Percentiles rank a stretch among this genome's conserved stretches.
Evolutionary conservation across 2,329 filamentous ascomycete genomes (phyloP).

Genomic region (Xylaria sp.): DNA sequence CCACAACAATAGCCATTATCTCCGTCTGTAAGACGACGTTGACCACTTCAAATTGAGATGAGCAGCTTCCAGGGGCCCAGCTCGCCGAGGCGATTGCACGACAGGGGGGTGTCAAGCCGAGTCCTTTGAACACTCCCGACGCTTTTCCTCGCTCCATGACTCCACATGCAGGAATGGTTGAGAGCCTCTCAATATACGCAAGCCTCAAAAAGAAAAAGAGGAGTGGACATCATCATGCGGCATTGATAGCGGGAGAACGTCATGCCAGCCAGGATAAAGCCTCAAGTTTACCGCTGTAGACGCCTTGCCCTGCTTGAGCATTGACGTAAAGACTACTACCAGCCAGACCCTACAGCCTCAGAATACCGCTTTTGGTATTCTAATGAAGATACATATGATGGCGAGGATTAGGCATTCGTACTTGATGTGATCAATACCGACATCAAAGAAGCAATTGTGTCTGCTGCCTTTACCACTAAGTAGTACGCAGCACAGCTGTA

Average conservation of each 20-base stretch:
- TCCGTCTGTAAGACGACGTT: conserved; percentile 48
- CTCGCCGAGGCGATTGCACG: conserved; percentile 44
- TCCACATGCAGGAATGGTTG: conserved; percentile 44
- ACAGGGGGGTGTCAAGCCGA: conserved; percentile 42
- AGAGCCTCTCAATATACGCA: conserved; percentile 46
- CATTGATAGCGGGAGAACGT: conserved; percentile 46
- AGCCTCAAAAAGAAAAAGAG: conserved; percentile 43
- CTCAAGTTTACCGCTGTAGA: conserved; percentile 40
- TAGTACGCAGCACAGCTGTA: neutral
- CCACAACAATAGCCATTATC: conserved; percentile 47
- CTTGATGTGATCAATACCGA: conserved; percentile 26
- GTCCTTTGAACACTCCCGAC: conserved; percentile 39
- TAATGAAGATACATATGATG: conserved; percentile 3
- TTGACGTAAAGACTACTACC: conserved; percentile 4
- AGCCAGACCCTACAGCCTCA: conserved; percentile 7
- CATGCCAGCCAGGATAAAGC: conserved; percentile 44
- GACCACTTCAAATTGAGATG: conserved; percentile 49
- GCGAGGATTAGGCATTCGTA: conserved; percentile 27
- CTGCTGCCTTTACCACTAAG: neutral
- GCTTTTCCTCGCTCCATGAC: conserved; percentile 38
- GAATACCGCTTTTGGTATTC: conserved; percentile 17
- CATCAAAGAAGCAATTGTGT: conserved; percentile 19
- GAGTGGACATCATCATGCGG: conserved; percentile 40
- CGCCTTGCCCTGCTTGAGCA: conserved; percentile 41
- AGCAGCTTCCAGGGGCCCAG: conserved; percentile 46